These are phyloP conservation scores for Hypoxylon fragiforme DNA, from an alignment of 495 filamentous ascomycete genomes.

Conservation along the genomic window DNA sequence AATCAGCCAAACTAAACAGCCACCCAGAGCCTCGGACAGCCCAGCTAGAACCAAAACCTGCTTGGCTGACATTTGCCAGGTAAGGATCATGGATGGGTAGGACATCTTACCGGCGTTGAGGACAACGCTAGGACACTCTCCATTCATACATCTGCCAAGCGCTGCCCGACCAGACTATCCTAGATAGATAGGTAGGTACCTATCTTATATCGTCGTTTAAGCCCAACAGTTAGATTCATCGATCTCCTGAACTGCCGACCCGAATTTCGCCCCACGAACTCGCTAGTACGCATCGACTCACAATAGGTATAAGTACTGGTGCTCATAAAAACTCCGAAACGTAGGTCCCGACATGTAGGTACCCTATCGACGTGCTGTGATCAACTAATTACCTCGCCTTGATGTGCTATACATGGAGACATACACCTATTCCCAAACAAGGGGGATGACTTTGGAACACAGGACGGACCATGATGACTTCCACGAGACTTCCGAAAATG, in stretches of 20 bases:
- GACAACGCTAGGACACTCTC: constrained; percentile 3
- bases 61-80: neutral
- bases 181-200: no score
- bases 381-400: constrained; percentile 6
- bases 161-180: constrained; percentile 4
- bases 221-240: no score
- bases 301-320: neutral
- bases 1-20: neutral
- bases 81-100: constrained; percentile 1
- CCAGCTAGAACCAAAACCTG: neutral
- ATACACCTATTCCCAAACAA: constrained; percentile 8
- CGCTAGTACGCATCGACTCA: neutral
- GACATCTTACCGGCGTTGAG: neutral
- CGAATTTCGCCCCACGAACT: neutral
- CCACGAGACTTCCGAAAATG: constrained; percentile 1
- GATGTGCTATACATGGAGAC: constrained; percentile 20
- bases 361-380: constrained; percentile 1
- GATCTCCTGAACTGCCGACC: constrained; percentile 3
- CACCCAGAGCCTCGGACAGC: neutral
- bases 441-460: constrained; percentile 11
- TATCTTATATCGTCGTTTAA: no score
- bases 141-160: constrained; percentile 20
- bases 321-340: neutral
- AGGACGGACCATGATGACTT: constrained; percentile 8
- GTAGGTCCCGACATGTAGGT: constrained; percentile 9